Percentiles rank a stretch among this genome's conserved stretches.
phyloP scores from a whole-genome alignment of 2,329 filamentous ascomycete genomes.

The Pseudogymnoascus sp. region DNA sequence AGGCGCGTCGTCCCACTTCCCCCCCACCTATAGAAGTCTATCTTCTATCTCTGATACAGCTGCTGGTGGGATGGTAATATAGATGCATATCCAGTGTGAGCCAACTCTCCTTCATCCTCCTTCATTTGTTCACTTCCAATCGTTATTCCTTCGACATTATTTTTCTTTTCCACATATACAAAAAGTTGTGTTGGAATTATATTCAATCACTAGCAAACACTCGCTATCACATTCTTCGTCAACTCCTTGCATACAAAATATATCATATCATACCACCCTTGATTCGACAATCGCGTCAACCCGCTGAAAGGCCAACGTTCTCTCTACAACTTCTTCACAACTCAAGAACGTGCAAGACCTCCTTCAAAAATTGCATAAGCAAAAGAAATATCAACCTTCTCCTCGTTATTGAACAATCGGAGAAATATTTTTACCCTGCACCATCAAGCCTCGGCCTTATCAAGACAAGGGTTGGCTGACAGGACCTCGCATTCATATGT shows the following conservation, averaged over 20 bases:
- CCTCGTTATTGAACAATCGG: neutral
- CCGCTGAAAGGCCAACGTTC: neutral
- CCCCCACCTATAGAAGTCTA: neutral
- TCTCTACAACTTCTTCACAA: neutral
- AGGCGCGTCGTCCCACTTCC: neutral
- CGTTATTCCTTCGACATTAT: neutral
- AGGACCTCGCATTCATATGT: neutral
- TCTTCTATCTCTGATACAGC: neutral
- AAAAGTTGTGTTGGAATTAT: neutral
- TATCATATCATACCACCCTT: neutral
- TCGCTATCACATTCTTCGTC: neutral
- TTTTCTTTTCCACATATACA: neutral
- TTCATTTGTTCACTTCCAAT: neutral
- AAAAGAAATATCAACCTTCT: neutral
- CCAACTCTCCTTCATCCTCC: neutral
- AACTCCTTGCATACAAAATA: neutral
- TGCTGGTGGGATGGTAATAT: constrained; percentile 4
- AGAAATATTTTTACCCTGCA: neutral
- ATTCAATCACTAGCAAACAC: neutral
- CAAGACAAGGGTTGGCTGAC: neutral
- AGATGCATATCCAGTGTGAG: neutral
- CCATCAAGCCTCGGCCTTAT: neutral
- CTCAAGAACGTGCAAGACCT: neutral
- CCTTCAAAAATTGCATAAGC: neutral
- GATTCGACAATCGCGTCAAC: neutral